phyloP scores from a whole-genome alignment of 192 early-diverging fungal species.

The Entomortierella beljakovae region DNA sequence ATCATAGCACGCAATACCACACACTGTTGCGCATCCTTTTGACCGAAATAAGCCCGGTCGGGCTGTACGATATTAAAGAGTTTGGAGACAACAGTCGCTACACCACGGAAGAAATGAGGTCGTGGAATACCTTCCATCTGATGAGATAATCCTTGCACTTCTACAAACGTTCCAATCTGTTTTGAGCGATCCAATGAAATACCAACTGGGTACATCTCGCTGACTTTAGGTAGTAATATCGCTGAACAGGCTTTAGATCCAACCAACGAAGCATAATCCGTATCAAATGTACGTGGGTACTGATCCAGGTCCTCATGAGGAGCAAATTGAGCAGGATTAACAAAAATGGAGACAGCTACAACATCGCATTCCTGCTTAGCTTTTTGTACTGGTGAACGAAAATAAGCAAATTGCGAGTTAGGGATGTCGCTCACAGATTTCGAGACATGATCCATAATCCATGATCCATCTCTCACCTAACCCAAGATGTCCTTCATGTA shows the following conservation, averaged over 20 bases:
- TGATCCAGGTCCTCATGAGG: constrained; percentile 92
- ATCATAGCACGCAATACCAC: constrained; percentile 82
- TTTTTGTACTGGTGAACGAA: constrained; percentile 48
- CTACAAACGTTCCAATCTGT: constrained; percentile 93
- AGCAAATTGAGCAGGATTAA: constrained; percentile 99
- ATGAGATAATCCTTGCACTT: constrained; percentile 88
- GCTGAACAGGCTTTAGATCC: constrained; percentile 64
- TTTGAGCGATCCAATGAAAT: constrained; percentile 82
- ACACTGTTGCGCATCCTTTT: constrained; percentile 98
- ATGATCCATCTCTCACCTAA: constrained; percentile 76
- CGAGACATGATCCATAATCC: neutral
- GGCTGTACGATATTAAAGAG: constrained; percentile 93
- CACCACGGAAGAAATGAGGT: constrained; percentile 97
- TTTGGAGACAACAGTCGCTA: constrained; percentile 94
- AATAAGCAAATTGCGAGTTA: neutral
- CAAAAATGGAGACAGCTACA: constrained; percentile 92
- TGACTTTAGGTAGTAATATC: constrained; percentile 73
- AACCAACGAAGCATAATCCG: constrained; percentile 78
- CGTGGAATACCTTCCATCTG: constrained; percentile 94
- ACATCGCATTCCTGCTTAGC: constrained; percentile 72
- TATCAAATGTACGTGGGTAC: constrained; percentile 89
- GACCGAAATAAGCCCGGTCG: constrained; percentile 89
- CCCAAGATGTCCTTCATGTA: constrained; percentile 90
- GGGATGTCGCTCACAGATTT: too few relatives aligned
- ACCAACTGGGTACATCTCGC: constrained; percentile 95